Percentiles rank a stretch among this genome's conserved stretches.
Evolutionary conservation across 495 filamentous ascomycete species (phyloP).

Genomic region (Aspergillus ellipticus): DNA sequence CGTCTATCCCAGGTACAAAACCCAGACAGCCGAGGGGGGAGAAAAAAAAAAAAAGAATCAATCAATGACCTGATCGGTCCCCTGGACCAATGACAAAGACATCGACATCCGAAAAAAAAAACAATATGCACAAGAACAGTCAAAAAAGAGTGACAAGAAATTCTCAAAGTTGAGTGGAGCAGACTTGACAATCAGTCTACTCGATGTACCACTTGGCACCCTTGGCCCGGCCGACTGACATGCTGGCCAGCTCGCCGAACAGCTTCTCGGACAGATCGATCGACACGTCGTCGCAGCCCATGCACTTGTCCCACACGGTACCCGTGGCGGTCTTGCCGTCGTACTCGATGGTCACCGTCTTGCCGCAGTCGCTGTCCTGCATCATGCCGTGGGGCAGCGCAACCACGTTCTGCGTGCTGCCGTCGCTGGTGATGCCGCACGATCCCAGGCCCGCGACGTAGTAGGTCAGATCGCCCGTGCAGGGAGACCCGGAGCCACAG

Average conservation of each 20-base stretch:
- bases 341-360: conserved; percentile 57
- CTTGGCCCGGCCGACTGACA: conserved; percentile 27
- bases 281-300: conserved; percentile 52
- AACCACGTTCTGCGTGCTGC: conserved; percentile 37
- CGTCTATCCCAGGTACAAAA: no score
- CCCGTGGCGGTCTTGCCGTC: conserved; percentile 54
- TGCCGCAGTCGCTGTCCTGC: conserved; percentile 62
- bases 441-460: conserved; percentile 47
- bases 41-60: no score
- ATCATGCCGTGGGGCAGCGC: conserved; percentile 50
- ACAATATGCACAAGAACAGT: conserved; percentile 1
- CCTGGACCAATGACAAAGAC: no score
- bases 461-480: conserved; percentile 42
- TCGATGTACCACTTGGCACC: conserved; percentile 37
- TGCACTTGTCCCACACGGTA: conserved; percentile 70
- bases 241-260: conserved; percentile 33
- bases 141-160: neutral
- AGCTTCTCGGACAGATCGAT: conserved; percentile 46
- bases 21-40: no score
- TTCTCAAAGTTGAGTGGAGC: neutral
- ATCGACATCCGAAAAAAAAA: neutral
- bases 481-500: conserved; percentile 35
- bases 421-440: conserved; percentile 45
- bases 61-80: neutral
- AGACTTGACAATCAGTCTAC: conserved; percentile 16